Base-by-base conservation (phyloP, 2,329 filamentous ascomycete species). In the Truncatella angustata region DNA sequence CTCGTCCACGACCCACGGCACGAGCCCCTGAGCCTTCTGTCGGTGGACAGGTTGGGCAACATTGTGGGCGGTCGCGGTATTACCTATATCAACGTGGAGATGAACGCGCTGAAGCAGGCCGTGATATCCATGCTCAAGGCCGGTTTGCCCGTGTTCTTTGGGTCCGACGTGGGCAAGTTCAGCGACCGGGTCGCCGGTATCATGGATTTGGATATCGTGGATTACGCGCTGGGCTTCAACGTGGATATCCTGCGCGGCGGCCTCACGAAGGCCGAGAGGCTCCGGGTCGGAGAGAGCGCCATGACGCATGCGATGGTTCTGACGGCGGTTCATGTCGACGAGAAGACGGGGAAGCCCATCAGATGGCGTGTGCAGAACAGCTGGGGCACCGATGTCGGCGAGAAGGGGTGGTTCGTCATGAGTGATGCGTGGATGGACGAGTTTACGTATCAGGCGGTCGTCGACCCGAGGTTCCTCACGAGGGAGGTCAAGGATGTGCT, bases 301-400 rank as follows among this genome's bases (percentile, higher is more conserved):
- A 95, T 96, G 91, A 96, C 91, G 1, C 91, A 96, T 63, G 91
- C 91, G 4, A 96, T 96, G 91, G 90, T 95, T 0, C 71, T 96
- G 56, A 96, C 90, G 2, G 91, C 75, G 1, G 91, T 96, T 42
- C 91, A 96, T 64, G 68, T 95, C 3, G 86, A 88, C 54, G 74
- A 79, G 24, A 71, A 82, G 54, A 71, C 67, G 1, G 85, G 82
- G 1, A 80, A 83, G 68, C 78, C 84, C 2, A 81, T 91, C 1
- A 75, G 91, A 40, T 96, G 91, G 91, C 77, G 90, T 50, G 90
- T 96, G 5, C 87, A 96, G 78, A 96, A 96, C 66, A 88, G 83
- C 51, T 96, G 91, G 91, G 89, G 88, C 11, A 77, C 82, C 36
- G 72, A 64, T 0, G 80, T 79, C 0, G 91, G 91, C 1, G 81